Evolutionary conservation across 2,329 filamentous ascomycete species (phyloP).

Genomic region (Hirsutella rhossiliensis): DNA sequence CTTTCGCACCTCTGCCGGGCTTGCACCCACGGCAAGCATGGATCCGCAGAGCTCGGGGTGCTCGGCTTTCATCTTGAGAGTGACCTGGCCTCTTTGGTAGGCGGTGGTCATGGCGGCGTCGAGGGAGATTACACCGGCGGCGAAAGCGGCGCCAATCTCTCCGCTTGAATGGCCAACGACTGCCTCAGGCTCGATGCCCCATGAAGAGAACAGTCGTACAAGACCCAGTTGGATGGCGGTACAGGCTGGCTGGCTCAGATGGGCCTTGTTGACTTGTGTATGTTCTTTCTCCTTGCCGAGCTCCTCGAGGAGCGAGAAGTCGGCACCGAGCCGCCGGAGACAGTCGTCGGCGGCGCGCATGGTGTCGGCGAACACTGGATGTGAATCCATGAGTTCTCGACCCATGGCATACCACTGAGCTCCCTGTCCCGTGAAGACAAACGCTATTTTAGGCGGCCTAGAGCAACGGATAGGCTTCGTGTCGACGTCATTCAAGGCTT

Average conservation of each 20-base stretch:
- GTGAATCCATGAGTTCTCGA: slow-evolving; percentile 19
- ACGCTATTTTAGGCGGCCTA: slow-evolving; percentile 12
- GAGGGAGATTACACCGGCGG: slow-evolving; percentile 29
- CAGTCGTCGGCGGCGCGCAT: slow-evolving; percentile 19
- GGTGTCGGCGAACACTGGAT: slow-evolving; percentile 21
- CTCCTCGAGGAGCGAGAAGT: slow-evolving; percentile 25
- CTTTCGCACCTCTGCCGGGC: slow-evolving; percentile 26
- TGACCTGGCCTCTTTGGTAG: slow-evolving; percentile 35
- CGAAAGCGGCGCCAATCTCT: slow-evolving; percentile 36
- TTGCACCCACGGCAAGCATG: slow-evolving; percentile 44
- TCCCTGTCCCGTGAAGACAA: slow-evolving; percentile 28
- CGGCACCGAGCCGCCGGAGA: slow-evolving; percentile 19
- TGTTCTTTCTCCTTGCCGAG: slow-evolving; percentile 20
- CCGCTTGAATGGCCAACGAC: slow-evolving; percentile 35
- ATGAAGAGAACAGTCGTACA: slow-evolving; percentile 28
- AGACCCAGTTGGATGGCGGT: slow-evolving; percentile 36
- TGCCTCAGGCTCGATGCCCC: slow-evolving; percentile 24
- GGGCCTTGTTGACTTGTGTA: slow-evolving; percentile 22
- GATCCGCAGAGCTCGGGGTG: slow-evolving; percentile 29
- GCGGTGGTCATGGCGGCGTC: slow-evolving; percentile 34
- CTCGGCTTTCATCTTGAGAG: slow-evolving; percentile 26
- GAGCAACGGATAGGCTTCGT: slow-evolving; percentile 7
- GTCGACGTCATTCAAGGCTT: slow-evolving; percentile 24
- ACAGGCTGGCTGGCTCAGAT: slow-evolving; percentile 31
- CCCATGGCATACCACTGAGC: slow-evolving; percentile 27